These are phyloP conservation scores for Rhizopogon vesiculosus DNA, from an alignment of 768 basidiomycete genomes.

Conservation along the genomic window DNA sequence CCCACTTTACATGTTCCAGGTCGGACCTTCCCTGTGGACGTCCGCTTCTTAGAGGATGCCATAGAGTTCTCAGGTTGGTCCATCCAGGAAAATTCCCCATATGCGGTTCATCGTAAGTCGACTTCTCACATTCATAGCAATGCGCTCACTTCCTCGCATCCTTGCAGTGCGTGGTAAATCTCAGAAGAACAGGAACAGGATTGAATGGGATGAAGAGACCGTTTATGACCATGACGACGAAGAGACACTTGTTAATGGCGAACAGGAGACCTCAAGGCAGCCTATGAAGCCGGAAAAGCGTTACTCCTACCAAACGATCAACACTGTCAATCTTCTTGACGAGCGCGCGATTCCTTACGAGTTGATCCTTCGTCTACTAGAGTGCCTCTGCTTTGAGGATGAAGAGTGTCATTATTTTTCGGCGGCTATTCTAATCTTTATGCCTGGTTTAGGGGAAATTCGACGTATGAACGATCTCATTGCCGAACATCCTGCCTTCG, in stretches of 20 bases:
- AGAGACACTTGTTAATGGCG: slow-evolving; percentile 25
- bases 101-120: slow-evolving; percentile 63
- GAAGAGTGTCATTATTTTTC: slow-evolving; percentile 51
- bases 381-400: slow-evolving; percentile 76
- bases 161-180: slow-evolving; percentile 57
- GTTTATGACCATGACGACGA: slow-evolving; percentile 60
- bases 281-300: slow-evolving; percentile 63
- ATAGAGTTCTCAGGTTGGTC: slow-evolving; percentile 78
- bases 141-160: background rate
- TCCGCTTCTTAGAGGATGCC: slow-evolving; percentile 86
- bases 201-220: slow-evolving; percentile 80
- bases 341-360: slow-evolving; percentile 90
- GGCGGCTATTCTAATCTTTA: slow-evolving; percentile 81
- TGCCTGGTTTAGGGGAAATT: slow-evolving; percentile 95
- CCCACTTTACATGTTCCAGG: slow-evolving; percentile 88
- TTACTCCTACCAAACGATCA: slow-evolving; percentile 72
- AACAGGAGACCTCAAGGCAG: slow-evolving; percentile 7
- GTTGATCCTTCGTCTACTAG: slow-evolving; percentile 78
- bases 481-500: slow-evolving; percentile 69
- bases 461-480: slow-evolving; percentile 82
- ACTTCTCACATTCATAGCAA: background rate
- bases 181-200: slow-evolving; percentile 52
- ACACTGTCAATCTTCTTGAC: slow-evolving; percentile 82
- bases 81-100: slow-evolving; percentile 75
- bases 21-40: slow-evolving; percentile 89